A percentile compares a stretch with the other conserved stretches of the same genome.
These are phyloP conservation scores for Beauveria sp. DNA, from an alignment of 2,329 filamentous ascomycete species.

Conservation along the genomic window DNA sequence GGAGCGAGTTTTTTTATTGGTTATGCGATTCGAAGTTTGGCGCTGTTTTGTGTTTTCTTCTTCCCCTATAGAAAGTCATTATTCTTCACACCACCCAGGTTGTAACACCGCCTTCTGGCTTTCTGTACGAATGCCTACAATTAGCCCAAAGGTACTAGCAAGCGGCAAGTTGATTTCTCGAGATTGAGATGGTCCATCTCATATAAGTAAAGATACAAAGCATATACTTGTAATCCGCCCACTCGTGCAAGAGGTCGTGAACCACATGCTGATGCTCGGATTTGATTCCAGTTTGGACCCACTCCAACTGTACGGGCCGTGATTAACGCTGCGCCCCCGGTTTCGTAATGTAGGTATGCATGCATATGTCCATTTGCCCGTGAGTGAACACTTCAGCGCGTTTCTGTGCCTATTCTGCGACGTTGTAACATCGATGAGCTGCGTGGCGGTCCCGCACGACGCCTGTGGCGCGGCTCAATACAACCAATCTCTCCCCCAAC, in stretches of 20 bases:
- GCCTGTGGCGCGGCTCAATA: too few relatives aligned
- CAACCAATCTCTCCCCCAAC: too few relatives aligned
- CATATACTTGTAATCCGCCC: too few relatives aligned
- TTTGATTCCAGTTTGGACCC: too few relatives aligned
- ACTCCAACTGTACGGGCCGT: too few relatives aligned
- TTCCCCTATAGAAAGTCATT: not conserved
- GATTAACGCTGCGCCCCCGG: too few relatives aligned
- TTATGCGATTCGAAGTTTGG: not conserved
- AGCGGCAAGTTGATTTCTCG: not conserved
- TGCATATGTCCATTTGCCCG: not conserved
- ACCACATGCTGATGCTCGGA: too few relatives aligned
- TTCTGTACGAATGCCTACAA: not conserved
- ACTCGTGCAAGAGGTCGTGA: too few relatives aligned
- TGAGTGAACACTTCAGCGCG: not conserved
- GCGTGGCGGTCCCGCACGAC: too few relatives aligned
- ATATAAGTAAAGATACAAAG: too few relatives aligned
- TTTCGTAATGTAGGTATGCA: not conserved
- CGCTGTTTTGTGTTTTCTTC: not conserved
- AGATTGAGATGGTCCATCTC: too few relatives aligned
- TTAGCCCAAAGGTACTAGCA: not conserved
- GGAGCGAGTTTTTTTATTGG: not conserved
- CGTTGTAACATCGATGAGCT: too few relatives aligned
- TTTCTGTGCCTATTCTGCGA: not conserved
- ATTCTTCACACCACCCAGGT: not conserved
- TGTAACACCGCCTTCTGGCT: not conserved